Conservation (phyloP, 2,329 filamentous ascomycete genomes). For the Nemania abortiva region DNA sequence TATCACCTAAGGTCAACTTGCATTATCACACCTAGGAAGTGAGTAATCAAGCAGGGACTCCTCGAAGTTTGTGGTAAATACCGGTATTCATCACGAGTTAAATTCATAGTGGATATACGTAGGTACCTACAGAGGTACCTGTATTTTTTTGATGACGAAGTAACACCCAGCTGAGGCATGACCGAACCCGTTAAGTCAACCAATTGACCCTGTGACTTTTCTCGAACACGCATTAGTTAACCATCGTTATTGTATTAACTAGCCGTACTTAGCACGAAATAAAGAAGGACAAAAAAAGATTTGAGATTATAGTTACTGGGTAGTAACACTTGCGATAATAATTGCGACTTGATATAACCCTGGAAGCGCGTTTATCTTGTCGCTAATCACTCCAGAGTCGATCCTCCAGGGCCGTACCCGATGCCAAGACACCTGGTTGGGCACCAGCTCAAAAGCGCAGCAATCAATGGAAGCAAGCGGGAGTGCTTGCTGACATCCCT, state of each 20-base stretch:
- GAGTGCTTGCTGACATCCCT: not conserved
- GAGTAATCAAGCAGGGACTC: not conserved
- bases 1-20: not conserved
- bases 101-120: not conserved
- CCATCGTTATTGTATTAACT: not conserved
- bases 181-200: not conserved
- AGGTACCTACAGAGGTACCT: not conserved
- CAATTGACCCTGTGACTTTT: conserved; percentile 8
- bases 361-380: not conserved
- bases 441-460: conserved; percentile 1
- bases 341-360: not conserved
- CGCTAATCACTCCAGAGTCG: not conserved
- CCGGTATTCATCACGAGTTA: not conserved
- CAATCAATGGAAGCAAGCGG: not conserved
- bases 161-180: not conserved
- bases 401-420: not conserved
- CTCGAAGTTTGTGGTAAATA: not conserved
- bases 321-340: conserved; percentile 15
- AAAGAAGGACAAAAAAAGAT: not conserved
- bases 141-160: not conserved
- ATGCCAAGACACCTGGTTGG: conserved; percentile 18
- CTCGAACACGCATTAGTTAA: not conserved
- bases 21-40: not conserved
- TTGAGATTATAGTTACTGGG: conserved; percentile 1
- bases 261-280: not conserved